Evolutionary conservation across 1,139 yeast genomes (phyloP), one percentile per base, ranked within the genome.

Genomic region (Taiozyma sp.): DNA sequence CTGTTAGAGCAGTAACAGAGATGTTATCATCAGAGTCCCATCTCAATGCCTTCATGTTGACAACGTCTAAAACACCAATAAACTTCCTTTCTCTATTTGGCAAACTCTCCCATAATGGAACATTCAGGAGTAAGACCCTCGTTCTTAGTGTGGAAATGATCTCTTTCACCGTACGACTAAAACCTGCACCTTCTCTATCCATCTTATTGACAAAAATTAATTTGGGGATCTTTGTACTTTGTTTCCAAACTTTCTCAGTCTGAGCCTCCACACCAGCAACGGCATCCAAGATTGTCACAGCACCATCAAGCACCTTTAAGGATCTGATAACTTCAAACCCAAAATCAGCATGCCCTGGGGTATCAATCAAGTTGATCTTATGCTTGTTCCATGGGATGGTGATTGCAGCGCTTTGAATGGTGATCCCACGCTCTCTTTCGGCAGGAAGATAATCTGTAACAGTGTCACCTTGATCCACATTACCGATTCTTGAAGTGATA

Each of bases 181-280:
- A 93, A 0, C 97, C 97, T 0, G 98, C 97, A 14, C 99, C 99
- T 19, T 84, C 87, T 53, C 98, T 78, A 70, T 93, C 99, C 99
- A 93, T 92, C 67, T 93, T 93, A 68, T 93, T 93, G 41, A 93
- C 80, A 65, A 83, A 95, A 9, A 91, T 83, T 16, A 93, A 71
- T 50, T 81, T 79, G 0, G 99, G 98, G 55, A 88, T 73, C 29
- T 77, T 79, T 42, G 73, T 73, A 2, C 97, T 93, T 66, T 92
- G 97, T 60, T 79, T 81, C 98, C 98, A 93, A 2, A 93, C 98
- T 64, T 91, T 92, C 65, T 92, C 97, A 0, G 99, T 93, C 66
- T 95, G 98, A 0, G 99, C 96, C 64, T 93, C 99, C 1, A 93
- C 99, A 14, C 99, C 99, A 2, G 97, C 98, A 4, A 93, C 98